Evolutionary conservation across 78 protist species (phyloP).

Genomic region (Tieghemostelium lacteum): DNA sequence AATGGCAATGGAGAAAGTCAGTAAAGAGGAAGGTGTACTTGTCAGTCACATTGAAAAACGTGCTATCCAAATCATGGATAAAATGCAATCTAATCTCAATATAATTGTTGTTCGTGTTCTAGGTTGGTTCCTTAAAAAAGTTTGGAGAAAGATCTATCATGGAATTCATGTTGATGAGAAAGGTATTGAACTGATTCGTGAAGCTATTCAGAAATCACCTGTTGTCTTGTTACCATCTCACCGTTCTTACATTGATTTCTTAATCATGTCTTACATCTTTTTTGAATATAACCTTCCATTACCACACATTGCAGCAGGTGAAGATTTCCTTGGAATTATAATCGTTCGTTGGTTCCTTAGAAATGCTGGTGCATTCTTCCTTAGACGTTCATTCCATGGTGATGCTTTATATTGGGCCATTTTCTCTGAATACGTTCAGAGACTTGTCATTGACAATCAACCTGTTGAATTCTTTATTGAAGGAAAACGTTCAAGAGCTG

Average conservation of each 20-base stretch:
- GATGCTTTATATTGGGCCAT: conserved; percentile 87
- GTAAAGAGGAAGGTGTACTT: conserved; percentile 66
- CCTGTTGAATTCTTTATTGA: conserved; percentile 91
- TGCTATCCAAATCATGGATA: conserved; percentile 78
- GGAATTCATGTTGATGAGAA: conserved; percentile 84
- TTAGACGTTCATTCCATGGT: conserved; percentile 86
- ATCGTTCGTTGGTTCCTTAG: conserved; percentile 80
- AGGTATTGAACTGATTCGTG: conserved; percentile 74
- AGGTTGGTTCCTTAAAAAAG: conserved; percentile 82
- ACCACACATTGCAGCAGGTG: conserved; percentile 90
- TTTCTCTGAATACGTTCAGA: conserved; percentile 83
- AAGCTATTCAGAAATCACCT: conserved; percentile 82
- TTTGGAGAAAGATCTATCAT: conserved; percentile 80
- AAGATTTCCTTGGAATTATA: conserved; percentile 55
- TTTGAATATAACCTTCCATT: conserved; percentile 84
- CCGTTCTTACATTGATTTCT: conserved; percentile 87
- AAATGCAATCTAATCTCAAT: conserved; percentile 78
- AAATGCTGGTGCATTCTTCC: conserved; percentile 89
- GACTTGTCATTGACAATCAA: conserved; percentile 68
- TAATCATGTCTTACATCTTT: conserved; percentile 86
- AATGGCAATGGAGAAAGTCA: conserved; percentile 71
- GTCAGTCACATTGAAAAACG: conserved; percentile 61
- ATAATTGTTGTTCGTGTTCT: conserved; percentile 61
- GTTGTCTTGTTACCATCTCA: conserved; percentile 88
- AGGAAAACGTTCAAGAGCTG: conserved; percentile 87